Evolutionary conservation across 768 basidiomycete species (phyloP), one percentile per base, ranked within the genome.

Genomic region (Mycena venus): DNA sequence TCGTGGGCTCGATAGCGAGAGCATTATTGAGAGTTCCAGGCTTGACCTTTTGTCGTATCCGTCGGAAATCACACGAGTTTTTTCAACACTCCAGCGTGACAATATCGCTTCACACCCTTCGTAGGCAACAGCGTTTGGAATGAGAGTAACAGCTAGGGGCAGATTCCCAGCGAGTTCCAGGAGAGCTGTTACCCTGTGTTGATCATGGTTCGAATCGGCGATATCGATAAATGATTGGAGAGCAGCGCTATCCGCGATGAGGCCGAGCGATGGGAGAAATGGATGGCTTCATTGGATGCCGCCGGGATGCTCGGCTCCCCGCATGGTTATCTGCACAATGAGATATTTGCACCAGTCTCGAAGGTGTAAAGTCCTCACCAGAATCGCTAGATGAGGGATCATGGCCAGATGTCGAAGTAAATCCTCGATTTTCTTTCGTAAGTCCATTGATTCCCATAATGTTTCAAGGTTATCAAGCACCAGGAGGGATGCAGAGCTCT

Each of bases 271-370:
- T 6, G 56, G 55, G n/a, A 66, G 71, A 23, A 67, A 73, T 1
- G 71, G 71, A 19, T 63, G 71, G 0, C 64, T 66, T 65, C 71
- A 73, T 61, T 73, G 38, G 0, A 73, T 36, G 8, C 51, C 51
- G 11, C 17, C 47, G 4, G 71, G 71, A 11, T 65, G 64, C 40
- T 73, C 71, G 0, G 71, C 64, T 14, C 71, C 71, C 0, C 71
- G 42, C 71, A 73, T 73, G 21, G 71, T 73, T 3, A 73, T 23
- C 71, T 73, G 42, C 23, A 38, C n/a, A 34, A 12, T 15, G 4
- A 19, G 5, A 15, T n/a, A n/a, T 44, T 10, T 21, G 8, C 15
- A 11, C 17, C 10, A 25, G 4, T 9, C n/a, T 5, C 9, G n/a
- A 9, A 21, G 4, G 8, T 49, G 12, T 23, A 1, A 29, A 21